Evolutionary conservation across 305 asterid genomes (phyloP).

Genomic region (Fraxinus platypoda): DNA sequence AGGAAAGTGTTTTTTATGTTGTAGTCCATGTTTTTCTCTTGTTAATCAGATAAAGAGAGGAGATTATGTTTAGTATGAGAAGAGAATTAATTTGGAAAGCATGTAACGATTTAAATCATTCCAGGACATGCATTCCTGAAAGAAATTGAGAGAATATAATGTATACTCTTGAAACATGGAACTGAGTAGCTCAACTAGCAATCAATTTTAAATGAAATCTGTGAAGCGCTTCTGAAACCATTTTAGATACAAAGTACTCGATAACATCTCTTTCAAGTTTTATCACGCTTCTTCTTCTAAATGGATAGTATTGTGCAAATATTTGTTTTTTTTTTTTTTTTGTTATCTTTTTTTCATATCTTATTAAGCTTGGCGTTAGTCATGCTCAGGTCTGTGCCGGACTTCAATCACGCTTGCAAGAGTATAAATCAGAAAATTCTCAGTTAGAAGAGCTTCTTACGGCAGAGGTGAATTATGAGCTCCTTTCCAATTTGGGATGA

Average conservation of each 20-base stretch:
- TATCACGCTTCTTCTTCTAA: neutral
- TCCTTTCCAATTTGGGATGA: slow-evolving; percentile 4
- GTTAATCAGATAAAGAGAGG: neutral
- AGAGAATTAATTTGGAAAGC: neutral
- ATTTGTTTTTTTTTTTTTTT: neutral
- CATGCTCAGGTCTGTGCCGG: slow-evolving; percentile 92
- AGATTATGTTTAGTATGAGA: neutral
- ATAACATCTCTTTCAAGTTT: neutral
- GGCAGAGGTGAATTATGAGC: slow-evolving; percentile 67
- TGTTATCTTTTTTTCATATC: neutral
- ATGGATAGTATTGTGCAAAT: slow-evolving; percentile 5
- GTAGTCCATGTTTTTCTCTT: neutral
- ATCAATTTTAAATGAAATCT: neutral
- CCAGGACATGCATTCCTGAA: neutral
- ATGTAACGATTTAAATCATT: too few species aligned
- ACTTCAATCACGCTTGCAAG: slow-evolving; percentile 96
- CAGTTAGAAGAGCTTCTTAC: slow-evolving; percentile 94
- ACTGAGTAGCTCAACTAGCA: neutral
- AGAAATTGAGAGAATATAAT: neutral
- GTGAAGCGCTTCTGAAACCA: neutral
- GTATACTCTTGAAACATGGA: neutral
- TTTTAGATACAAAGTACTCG: neutral
- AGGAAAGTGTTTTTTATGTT: neutral
- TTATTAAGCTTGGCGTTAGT: slow-evolving; percentile 16
- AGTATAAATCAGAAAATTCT: slow-evolving; percentile 96